Conservation (phyloP, 2,329 filamentous ascomycete genomes). For the Cordyceps tenuipes region DNA sequence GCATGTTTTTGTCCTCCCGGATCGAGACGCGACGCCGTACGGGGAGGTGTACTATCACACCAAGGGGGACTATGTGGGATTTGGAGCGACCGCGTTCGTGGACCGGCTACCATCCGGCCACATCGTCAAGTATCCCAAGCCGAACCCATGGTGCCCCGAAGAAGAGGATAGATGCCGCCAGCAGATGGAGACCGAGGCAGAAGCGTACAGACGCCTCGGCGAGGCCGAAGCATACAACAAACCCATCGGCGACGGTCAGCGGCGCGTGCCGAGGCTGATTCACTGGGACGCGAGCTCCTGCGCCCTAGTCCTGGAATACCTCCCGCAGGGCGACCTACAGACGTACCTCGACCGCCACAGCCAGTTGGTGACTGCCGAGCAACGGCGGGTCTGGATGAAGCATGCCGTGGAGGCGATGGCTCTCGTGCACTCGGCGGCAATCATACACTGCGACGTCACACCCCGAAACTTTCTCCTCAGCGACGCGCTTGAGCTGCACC, state of each 20-base stretch:
- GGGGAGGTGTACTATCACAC: slow-evolving; percentile 17
- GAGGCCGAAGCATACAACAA: slow-evolving; percentile 19
- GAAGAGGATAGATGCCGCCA: slow-evolving; percentile 2
- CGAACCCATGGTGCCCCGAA: slow-evolving; percentile 14
- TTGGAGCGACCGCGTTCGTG: slow-evolving; percentile 15
- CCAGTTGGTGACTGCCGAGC: not conserved
- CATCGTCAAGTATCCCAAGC: slow-evolving; percentile 17
- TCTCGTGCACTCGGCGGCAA: too few relatives aligned
- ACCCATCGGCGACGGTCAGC: slow-evolving; percentile 14
- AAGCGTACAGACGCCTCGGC: slow-evolving; percentile 19
- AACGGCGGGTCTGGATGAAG: slow-evolving; percentile 20
- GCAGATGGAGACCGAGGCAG: slow-evolving; percentile 17
- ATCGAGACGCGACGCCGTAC: slow-evolving; percentile 13
- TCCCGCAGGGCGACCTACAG: slow-evolving; percentile 19
- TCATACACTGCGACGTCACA: too few relatives aligned
- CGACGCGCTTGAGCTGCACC: slow-evolving; percentile 24
- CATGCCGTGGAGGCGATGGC: slow-evolving; percentile 16
- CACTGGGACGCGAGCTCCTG: slow-evolving; percentile 17
- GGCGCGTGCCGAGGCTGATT: slow-evolving; percentile 17
- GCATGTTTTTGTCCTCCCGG: slow-evolving; percentile 16
- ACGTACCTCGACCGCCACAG: slow-evolving; percentile 15
- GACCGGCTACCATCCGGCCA: slow-evolving; percentile 17
- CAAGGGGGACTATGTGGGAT: slow-evolving; percentile 16
- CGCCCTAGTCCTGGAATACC: slow-evolving; percentile 20
- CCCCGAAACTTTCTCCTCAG: slow-evolving; percentile 26